Percentiles rank a stretch among this genome's conserved stretches.
Conservation (phyloP, 2,329 filamentous ascomycete genomes). For the Aureobasidium lini region DNA sequence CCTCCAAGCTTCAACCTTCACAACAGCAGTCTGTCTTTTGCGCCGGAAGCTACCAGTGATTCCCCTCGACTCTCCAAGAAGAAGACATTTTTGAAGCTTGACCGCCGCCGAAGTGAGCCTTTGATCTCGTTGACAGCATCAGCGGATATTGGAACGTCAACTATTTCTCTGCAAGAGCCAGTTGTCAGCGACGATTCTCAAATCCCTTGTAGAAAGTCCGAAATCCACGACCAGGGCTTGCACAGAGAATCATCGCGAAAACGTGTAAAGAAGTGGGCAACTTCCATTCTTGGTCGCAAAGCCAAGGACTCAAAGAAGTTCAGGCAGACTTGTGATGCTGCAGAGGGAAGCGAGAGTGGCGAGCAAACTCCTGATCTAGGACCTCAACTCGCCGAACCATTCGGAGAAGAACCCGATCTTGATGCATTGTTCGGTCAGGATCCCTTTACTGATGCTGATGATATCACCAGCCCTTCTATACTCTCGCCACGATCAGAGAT, state of each 20-base stretch:
- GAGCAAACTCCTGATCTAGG: neutral
- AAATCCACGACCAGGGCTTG: neutral
- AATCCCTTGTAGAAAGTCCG: slow-evolving; percentile 8
- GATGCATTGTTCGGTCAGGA: slow-evolving; percentile 16
- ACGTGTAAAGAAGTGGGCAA: slow-evolving; percentile 65
- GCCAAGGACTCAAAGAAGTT: slow-evolving; percentile 15
- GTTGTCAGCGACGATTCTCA: slow-evolving; percentile 14
- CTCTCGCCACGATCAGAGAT: slow-evolving; percentile 29
- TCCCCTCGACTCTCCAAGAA: slow-evolving; percentile 35
- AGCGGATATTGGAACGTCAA: slow-evolving; percentile 23
- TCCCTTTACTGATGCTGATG: slow-evolving; percentile 14
- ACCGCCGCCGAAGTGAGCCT: slow-evolving; percentile 39
- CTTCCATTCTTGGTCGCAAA: slow-evolving; percentile 27
- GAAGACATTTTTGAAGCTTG: slow-evolving; percentile 57
- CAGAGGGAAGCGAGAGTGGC: neutral
- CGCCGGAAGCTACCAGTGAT: neutral
- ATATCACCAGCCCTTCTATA: neutral
- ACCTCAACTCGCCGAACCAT: neutral
- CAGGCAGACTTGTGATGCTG: neutral
- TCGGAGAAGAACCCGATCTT: slow-evolving; percentile 14
- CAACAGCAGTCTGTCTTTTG: neutral
- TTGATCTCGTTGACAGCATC: slow-evolving; percentile 23
- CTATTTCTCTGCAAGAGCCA: slow-evolving; percentile 26
- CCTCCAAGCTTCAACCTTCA: neutral
- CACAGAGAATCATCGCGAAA: slow-evolving; percentile 39